Conservation (phyloP, 768 basidiomycete genomes). For the Trametes sanguinea region DNA sequence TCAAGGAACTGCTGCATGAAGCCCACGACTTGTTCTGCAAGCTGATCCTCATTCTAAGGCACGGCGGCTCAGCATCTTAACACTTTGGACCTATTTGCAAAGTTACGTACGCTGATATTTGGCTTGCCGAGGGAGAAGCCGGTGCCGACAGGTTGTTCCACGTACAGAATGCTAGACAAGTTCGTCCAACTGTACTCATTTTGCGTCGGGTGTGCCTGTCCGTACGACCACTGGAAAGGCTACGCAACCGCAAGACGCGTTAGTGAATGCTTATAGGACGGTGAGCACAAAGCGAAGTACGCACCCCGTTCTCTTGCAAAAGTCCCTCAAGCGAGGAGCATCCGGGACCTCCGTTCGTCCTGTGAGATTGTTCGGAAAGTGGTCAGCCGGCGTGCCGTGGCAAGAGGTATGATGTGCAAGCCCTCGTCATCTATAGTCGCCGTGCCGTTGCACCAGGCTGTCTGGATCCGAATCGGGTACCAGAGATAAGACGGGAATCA, state of each 20-base stretch:
- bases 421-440: too few species aligned
- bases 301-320: constrained; percentile 73
- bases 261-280: too few species aligned
- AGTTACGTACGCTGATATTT: constrained; percentile 43
- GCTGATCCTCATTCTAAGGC: constrained; percentile 49
- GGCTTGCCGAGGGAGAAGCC: constrained; percentile 75
- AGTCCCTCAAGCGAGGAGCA: constrained; percentile 74
- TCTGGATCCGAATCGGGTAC: too few species aligned
- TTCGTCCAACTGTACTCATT: constrained; percentile 82
- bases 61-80: too few species aligned
- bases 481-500: too few species aligned
- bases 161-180: constrained; percentile 69
- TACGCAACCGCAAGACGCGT: constrained; percentile 26
- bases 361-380: constrained; percentile 27
- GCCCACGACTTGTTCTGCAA: constrained; percentile 56
- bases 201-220: constrained; percentile 60
- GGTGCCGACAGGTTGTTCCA: constrained; percentile 81
- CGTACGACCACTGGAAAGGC: constrained; percentile 69
- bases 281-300: constrained; percentile 22
- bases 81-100: too few species aligned
- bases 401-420: too few species aligned
- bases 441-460: too few species aligned
- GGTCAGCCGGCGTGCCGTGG: too few species aligned
- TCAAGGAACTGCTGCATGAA: constrained; percentile 77
- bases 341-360: constrained; percentile 83